phyloP scores from a whole-genome alignment of 805 yeast species.

The Candida loeiensis region DNA sequence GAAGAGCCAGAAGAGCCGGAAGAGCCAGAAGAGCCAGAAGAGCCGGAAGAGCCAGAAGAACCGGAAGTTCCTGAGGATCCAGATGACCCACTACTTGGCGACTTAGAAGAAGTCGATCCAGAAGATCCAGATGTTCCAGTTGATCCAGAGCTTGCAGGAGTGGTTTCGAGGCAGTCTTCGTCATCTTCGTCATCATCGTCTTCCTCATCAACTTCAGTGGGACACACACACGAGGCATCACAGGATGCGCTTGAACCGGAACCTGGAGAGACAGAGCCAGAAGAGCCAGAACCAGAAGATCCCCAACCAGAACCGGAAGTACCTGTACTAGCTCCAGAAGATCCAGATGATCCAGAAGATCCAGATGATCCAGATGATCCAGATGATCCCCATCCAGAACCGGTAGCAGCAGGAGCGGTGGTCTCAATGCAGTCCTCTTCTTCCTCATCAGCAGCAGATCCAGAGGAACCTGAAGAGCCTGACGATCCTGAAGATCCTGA shows the following conservation, averaged over 20 bases:
- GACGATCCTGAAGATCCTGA: too few species aligned
- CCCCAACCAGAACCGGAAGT: conserved; percentile 4
- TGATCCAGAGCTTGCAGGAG: conserved; percentile 8
- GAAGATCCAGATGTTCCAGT: conserved; percentile 7
- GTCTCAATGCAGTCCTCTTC: conserved; percentile 8
- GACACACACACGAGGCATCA: conserved; percentile 13
- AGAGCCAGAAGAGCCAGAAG: conserved; percentile 7
- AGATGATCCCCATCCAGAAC: too few species aligned
- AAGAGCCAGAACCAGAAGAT: conserved; percentile 9
- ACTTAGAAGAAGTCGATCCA: conserved; percentile 3
- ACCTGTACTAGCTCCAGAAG: conserved; percentile 3
- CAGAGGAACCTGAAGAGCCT: too few species aligned
- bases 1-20: conserved; percentile 6
- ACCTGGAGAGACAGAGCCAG: too few species aligned
- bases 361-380: too few species aligned
- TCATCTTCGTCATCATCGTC: conserved; percentile 14
- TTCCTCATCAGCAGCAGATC: conserved; percentile 6
- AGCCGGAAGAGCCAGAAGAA: conserved; percentile 7
- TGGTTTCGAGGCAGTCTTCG: conserved; percentile 7
- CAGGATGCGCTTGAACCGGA: too few species aligned
- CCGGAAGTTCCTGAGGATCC: conserved; percentile 11
- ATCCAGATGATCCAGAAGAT: too few species aligned
- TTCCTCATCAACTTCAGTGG: conserved; percentile 10
- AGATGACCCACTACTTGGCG: conserved; percentile 3
- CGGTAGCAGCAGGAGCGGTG: too few species aligned